Conservation (phyloP, 2,329 filamentous ascomycete genomes). For the Triangularia verruculosa region DNA sequence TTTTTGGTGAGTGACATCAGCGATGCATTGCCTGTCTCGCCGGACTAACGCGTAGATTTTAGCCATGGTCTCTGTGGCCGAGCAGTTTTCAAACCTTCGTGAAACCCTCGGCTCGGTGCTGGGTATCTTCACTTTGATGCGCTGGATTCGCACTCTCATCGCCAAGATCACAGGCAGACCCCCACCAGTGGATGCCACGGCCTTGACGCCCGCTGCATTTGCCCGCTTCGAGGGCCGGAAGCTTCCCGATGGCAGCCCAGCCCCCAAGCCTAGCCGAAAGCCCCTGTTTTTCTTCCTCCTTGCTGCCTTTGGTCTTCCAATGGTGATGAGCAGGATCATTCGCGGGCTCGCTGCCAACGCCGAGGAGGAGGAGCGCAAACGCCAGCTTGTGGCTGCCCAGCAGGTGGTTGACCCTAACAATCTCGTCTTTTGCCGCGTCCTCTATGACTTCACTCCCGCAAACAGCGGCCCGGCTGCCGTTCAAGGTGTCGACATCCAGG, state of each 20-base stretch:
- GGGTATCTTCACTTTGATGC: conserved; percentile 92
- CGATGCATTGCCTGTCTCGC: not conserved
- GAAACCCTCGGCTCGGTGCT: conserved; percentile 91
- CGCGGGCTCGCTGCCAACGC: conserved; percentile 76
- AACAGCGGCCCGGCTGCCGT: conserved; percentile 54
- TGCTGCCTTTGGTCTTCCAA: conserved; percentile 91
- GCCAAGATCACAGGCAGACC: conserved; percentile 92
- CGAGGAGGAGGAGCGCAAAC: conserved; percentile 73
- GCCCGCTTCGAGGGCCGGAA: conserved; percentile 78
- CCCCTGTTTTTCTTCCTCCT: conserved; percentile 94
- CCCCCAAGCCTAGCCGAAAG: conserved; percentile 79
- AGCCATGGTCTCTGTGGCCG: conserved; percentile 98
- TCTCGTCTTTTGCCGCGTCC: conserved; percentile 90
- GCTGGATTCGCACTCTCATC: conserved; percentile 88
- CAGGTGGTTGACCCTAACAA: conserved; percentile 76
- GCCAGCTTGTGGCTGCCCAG: conserved; percentile 42
- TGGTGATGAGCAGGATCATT: conserved; percentile 96
- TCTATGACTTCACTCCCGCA: conserved; percentile 88
- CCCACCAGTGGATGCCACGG: conserved; percentile 78
- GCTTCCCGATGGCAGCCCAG: conserved; percentile 54
- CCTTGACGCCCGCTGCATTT: conserved; percentile 87
- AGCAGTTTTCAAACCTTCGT: conserved; percentile 90
- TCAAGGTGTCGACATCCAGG: conserved; percentile 79
- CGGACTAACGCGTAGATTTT: conserved; percentile 18
- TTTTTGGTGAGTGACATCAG: conserved; percentile 72